These are phyloP conservation scores for Tylopilus balloui DNA, from an alignment of 768 basidiomycete genomes.

Conservation along the genomic window DNA sequence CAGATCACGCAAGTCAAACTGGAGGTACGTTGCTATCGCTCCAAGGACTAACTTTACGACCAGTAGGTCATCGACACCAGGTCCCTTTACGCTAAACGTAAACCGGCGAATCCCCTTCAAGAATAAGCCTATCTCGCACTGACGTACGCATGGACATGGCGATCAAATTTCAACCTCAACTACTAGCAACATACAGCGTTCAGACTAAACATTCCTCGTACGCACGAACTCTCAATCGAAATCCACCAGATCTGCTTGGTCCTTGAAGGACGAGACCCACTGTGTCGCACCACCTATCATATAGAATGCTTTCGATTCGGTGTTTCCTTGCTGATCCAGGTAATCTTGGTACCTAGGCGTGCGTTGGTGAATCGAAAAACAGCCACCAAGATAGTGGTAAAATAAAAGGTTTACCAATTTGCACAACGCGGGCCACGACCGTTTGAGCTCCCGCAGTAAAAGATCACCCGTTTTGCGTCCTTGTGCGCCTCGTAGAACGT, in stretches of 20 bases:
- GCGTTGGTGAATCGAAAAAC: not conserved
- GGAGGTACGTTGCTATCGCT: constrained; percentile 1
- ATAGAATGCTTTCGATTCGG: constrained; percentile 37
- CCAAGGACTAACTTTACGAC: constrained; percentile 3
- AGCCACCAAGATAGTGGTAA: not conserved
- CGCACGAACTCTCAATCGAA: constrained; percentile 17
- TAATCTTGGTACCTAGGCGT: constrained; percentile 47
- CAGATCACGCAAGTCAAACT: not conserved
- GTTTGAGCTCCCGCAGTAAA: constrained; percentile 50
- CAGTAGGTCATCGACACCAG: not conserved
- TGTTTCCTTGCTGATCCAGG: constrained; percentile 31
- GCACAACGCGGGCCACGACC: constrained; percentile 53
- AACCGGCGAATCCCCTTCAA: not conserved
- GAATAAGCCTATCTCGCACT: not conserved
- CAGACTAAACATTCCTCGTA: not conserved
- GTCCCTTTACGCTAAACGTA: not conserved
- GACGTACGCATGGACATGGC: not conserved
- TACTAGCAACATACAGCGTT: not conserved
- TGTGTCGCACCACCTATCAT: constrained; percentile 42
- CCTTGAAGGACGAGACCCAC: constrained; percentile 34
- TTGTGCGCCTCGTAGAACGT: constrained; percentile 40
- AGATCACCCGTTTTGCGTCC: constrained; percentile 41
- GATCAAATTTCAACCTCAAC: not conserved
- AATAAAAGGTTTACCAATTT: constrained; percentile 42
- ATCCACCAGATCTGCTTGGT: constrained; percentile 23